Percentiles rank a stretch among this genome's conserved stretches.
Evolutionary conservation across 1,284 basidiomycete genomes (phyloP).

Genomic region (Austropuccinia psidii): DNA sequence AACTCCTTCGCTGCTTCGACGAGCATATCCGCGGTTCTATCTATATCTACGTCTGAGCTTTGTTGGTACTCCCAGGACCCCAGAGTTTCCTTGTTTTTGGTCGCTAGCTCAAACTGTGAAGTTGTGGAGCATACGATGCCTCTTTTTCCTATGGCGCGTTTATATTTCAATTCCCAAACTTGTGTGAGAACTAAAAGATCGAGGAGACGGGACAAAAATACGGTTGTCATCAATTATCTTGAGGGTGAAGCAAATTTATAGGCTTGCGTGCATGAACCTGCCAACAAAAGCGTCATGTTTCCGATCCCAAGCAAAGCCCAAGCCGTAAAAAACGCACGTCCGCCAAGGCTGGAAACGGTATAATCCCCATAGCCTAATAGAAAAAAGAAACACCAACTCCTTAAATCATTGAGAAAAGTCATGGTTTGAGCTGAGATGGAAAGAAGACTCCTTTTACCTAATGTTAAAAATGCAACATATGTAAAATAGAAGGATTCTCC

Average conservation of each 20-base stretch:
- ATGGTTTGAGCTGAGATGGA: not conserved
- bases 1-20: conserved; percentile 17
- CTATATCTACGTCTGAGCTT: not conserved
- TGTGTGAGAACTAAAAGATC: conserved; percentile 23
- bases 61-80: not conserved
- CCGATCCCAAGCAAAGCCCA: conserved; percentile 34
- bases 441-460: not conserved
- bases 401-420: too few species aligned
- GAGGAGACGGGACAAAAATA: too few species aligned
- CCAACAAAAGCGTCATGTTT: conserved; percentile 31
- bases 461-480: conserved; percentile 31
- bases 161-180: conserved; percentile 33
- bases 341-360: conserved; percentile 9
- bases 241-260: too few species aligned
- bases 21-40: not conserved
- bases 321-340: conserved; percentile 27
- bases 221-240: too few species aligned
- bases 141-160: conserved; percentile 12
- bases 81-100: not conserved
- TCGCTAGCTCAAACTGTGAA: not conserved
- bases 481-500: conserved; percentile 30
- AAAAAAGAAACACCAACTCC: too few species aligned
- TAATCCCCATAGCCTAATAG: conserved; percentile 32
- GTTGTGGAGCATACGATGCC: too few species aligned
- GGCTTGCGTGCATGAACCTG: too few species aligned